These are phyloP conservation scores for Nakazawaea holstii DNA, from an alignment of 805 yeast genomes.

Conservation along the genomic window DNA sequence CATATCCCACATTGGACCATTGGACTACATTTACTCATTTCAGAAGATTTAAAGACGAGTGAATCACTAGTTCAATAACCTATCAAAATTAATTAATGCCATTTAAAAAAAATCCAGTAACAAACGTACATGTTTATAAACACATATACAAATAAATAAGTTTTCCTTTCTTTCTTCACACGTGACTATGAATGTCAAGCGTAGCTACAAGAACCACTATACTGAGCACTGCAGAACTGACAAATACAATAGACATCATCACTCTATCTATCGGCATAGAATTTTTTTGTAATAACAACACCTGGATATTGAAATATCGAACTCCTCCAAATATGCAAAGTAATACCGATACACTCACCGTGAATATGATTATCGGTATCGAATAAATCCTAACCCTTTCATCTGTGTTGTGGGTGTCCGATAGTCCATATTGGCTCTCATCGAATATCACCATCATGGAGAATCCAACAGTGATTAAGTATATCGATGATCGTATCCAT, in stretches of 20 bases:
- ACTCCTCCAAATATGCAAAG: conserved; percentile 28
- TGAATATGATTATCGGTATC: not conserved
- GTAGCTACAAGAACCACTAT: not conserved
- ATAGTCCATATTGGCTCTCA: not conserved
- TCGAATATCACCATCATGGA: conserved; percentile 27
- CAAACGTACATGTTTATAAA: no score
- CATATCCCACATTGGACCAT: no score
- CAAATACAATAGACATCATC: conserved; percentile 15
- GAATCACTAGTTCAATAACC: no score
- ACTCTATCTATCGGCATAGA: conserved; percentile 3
- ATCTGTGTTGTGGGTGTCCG: not conserved
- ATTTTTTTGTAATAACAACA: conserved; percentile 18
- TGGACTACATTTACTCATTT: no score
- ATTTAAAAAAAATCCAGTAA: no score
- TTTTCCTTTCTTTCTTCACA: no score
- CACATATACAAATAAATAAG: no score
- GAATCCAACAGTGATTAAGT: conserved; percentile 34
- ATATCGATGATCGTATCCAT: conserved; percentile 36
- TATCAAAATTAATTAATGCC: no score
- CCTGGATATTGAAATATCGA: conserved; percentile 35
- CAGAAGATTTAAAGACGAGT: no score
- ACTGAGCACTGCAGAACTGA: conserved; percentile 2
- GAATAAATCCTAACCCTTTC: not conserved
- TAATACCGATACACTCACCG: conserved; percentile 29
- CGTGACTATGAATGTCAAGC: not conserved